Evolutionary conservation across 1,284 basidiomycete genomes (phyloP).

Genomic region (Puccinia horiana): DNA sequence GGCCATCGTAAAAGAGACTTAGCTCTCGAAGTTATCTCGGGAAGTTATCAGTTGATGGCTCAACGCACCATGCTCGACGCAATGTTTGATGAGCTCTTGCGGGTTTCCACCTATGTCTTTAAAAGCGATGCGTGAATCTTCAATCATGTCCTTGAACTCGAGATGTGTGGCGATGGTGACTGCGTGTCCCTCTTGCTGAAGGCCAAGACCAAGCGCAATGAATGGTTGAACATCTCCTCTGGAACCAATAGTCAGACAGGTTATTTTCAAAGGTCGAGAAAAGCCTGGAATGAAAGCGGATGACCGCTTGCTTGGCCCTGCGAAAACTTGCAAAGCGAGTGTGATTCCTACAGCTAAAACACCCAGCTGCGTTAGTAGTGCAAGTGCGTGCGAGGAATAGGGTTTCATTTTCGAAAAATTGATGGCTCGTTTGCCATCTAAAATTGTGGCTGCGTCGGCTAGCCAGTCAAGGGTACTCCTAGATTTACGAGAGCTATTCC

Average conservation of each 20-base stretch:
- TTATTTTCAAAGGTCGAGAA: slow-evolving; percentile 26
- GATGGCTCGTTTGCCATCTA: neutral
- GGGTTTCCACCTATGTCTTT: slow-evolving; percentile 55
- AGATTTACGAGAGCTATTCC: neutral
- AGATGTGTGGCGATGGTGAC: slow-evolving; percentile 55
- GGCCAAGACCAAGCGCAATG: slow-evolving; percentile 54
- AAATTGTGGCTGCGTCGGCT: neutral
- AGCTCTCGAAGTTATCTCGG: neutral
- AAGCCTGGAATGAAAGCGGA: neutral
- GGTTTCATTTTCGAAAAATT: slow-evolving; percentile 13
- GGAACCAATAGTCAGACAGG: slow-evolving; percentile 55
- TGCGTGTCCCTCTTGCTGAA: slow-evolving; percentile 54
- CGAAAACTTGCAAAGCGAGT: neutral
- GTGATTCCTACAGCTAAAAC: neutral
- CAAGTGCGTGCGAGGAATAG: neutral
- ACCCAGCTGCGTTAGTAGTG: neutral
- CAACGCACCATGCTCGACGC: slow-evolving; percentile 54
- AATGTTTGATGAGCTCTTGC: slow-evolving; percentile 55
- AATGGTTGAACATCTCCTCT: slow-evolving; percentile 57
- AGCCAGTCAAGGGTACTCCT: neutral
- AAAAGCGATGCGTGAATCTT: slow-evolving; percentile 54
- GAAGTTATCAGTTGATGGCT: slow-evolving; percentile 52
- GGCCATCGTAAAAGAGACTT: neutral
- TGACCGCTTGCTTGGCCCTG: neutral
- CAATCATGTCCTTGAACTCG: slow-evolving; percentile 54